Conservation (phyloP, 345 rosid genomes). For the Jatropha curcas region DNA sequence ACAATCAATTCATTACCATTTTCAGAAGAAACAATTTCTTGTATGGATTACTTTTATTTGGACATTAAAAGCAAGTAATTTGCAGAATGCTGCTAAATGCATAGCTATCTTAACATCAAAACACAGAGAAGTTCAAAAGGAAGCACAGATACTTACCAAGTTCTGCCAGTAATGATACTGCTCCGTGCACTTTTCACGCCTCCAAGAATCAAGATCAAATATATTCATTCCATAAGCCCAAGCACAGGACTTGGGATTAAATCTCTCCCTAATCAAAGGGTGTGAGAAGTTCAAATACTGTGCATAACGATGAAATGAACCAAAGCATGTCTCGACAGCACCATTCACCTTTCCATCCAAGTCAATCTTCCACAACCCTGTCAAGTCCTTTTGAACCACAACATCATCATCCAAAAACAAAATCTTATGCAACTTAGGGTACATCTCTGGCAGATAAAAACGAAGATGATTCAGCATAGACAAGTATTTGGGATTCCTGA, state of each 20-base stretch:
- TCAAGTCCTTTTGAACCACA: slow-evolving; percentile 91
- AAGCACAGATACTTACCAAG: slow-evolving; percentile 37
- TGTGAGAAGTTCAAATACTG: slow-evolving; percentile 77
- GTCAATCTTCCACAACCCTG: slow-evolving; percentile 80
- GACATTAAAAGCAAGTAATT: background rate
- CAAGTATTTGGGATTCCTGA: slow-evolving; percentile 57
- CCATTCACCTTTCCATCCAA: slow-evolving; percentile 91
- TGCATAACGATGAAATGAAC: slow-evolving; percentile 77
- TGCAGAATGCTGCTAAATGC: background rate
- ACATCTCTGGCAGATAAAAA: slow-evolving; percentile 91
- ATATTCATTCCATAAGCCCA: slow-evolving; percentile 97
- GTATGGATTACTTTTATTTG: background rate
- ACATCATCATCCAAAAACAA: slow-evolving; percentile 88
- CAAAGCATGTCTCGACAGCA: slow-evolving; percentile 92
- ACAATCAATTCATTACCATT: background rate
- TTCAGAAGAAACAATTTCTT: background rate
- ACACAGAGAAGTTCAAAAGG: slow-evolving; percentile 5
- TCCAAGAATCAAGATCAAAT: slow-evolving; percentile 91
- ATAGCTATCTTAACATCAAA: background rate
- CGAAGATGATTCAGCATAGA: slow-evolving; percentile 80
- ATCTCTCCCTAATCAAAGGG: slow-evolving; percentile 66
- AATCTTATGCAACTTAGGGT: slow-evolving; percentile 74
- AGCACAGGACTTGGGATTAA: slow-evolving; percentile 79
- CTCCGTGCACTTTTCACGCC: slow-evolving; percentile 56
- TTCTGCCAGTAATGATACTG: slow-evolving; percentile 67